Evolutionary conservation across 2,329 filamentous ascomycete species (phyloP), one percentile per base, ranked within the genome.

Genomic region (Fusarium longipes): DNA sequence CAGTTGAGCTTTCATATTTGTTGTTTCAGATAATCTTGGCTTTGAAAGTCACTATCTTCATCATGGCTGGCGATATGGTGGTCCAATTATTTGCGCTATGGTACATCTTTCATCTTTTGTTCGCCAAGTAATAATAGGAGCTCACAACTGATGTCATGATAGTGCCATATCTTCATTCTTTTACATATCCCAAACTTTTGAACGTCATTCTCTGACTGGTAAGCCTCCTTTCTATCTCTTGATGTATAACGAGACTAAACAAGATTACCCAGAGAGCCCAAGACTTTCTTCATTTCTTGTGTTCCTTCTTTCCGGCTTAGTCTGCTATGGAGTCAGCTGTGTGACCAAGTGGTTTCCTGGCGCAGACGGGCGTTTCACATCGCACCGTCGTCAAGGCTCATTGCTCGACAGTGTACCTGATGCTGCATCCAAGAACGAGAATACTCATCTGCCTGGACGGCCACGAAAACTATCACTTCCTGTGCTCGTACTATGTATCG

Each of bases 191-290:
- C 76, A 79, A 62, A 82, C 78, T 8, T 72, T 84, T 14, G 80
- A 84, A 57, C 78, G 79, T 36, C 83, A 85, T 67, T 82, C 81
- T 20, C 75, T 86, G 52, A 80, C 82, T 63, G 82, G 84, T 85
- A 73, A 55, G 75, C 64, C 17, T 42, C 20, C 42, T 27, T 51
- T 35, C 25, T 25, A 22, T 36, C 25, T 44, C 22, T 14, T 9
- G 15, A 15, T 50, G 32, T 42, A 32, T 12, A 15, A 20, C 22
- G 39, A 11, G 39, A 30, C 56, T 58, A 33, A 57, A 39, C 25
- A 27, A 48, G 43, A 40, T 44, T 10, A 51, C 12, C 14, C 62
- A 86, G 84, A 84, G 67, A 79, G 81, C 39, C 84, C 83, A 1
- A 79, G 82, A 14, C 74, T 85, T 20, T 86, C 84, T 20, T 80